Percentiles rank a stretch among this genome's conserved stretches.
Conservation (phyloP, 352 stramenopile genomes). For the Phytophthora fragariaefolia region DNA sequence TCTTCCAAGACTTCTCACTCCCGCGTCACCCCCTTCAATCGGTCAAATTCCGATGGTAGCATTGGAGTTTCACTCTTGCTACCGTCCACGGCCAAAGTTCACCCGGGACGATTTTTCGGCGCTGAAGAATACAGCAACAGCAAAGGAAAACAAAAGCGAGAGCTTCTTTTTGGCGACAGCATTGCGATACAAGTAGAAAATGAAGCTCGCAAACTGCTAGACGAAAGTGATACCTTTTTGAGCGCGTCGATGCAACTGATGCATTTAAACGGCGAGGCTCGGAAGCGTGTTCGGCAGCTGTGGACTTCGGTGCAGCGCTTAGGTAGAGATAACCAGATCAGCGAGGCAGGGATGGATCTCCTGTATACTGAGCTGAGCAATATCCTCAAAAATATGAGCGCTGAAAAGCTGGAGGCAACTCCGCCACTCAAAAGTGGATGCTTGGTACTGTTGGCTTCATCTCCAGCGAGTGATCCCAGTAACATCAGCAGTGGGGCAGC, state of each 20-base stretch:
- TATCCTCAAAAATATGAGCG: conserved; percentile 62
- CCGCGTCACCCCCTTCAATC: conserved; percentile 26
- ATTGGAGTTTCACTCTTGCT: conserved; percentile 25
- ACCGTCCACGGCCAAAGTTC: conserved; percentile 3
- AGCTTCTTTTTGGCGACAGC: background rate
- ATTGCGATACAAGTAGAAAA: background rate
- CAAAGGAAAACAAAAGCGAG: conserved; percentile 1
- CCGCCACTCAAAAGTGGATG: conserved; percentile 54
- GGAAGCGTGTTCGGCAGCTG: conserved; percentile 62
- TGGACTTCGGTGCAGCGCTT: conserved; percentile 70
- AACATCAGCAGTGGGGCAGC: conserved; percentile 19
- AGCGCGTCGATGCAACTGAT: conserved; percentile 71
- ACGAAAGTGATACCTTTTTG: conserved; percentile 51
- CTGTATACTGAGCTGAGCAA: conserved; percentile 62
- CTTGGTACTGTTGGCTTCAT: conserved; percentile 56
- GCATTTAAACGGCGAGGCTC: conserved; percentile 66
- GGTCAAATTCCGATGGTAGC: conserved; percentile 45
- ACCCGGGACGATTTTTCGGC: conserved; percentile 3
- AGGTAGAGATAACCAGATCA: conserved; percentile 55
- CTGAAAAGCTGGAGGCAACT: conserved; percentile 66
- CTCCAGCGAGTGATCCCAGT: conserved; percentile 22
- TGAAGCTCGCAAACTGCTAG: background rate
- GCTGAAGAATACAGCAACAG: background rate
- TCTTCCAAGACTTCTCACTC: background rate
- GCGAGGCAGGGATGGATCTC: conserved; percentile 52